Evolutionary conservation across 2,329 filamentous ascomycete species (phyloP), one percentile per base, ranked within the genome.

Genomic region (Camptophora hylomeconis): DNA sequence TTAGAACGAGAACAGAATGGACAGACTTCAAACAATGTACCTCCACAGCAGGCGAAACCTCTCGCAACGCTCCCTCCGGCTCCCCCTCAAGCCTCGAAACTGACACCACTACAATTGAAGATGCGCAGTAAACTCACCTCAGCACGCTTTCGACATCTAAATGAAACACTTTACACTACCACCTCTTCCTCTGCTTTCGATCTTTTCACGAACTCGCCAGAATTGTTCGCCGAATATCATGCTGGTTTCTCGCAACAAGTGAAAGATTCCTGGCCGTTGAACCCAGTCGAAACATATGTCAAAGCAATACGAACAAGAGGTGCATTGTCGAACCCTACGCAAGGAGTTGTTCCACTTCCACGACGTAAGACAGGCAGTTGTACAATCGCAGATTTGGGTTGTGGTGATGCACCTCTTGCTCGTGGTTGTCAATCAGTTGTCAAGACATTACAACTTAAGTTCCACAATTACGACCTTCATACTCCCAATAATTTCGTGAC

Each of bases 161-260:
- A 98, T 55, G 80, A 98, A 61, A 87, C 83, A 0, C 75, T 98
- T 9, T 98, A 98, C 61, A 95, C 87, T 4, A 81, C 77, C 5
- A 81, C 86, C 1, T 98, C 89, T 0, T 63, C 65, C 19, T 75
- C 89, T 41, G 80, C 89, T n/a, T 73, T 89, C 44, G 60, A 68
- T 28, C 72, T 95, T 14, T 95, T 98, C 61, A 64, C 72, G 28
- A 65, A 79, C 18, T 82, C 81, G 27, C 89, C 89, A 0, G 82
- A 92, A 50, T 86, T 95, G 68, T 98, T 95, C 58, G 68, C 73
- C 43, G 86, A 95, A 57, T 98, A 98, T 57, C 89, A 98, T 58
- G 78, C 84, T 37, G 89, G 89, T 18, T 98, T 98, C 66, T 79
- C 86, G 1, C 80, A 86, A 30, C 89, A 98, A 59, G 89, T 95